Conservation (phyloP, 2,329 filamentous ascomycete genomes). For the Paecilomyces formosus region DNA sequence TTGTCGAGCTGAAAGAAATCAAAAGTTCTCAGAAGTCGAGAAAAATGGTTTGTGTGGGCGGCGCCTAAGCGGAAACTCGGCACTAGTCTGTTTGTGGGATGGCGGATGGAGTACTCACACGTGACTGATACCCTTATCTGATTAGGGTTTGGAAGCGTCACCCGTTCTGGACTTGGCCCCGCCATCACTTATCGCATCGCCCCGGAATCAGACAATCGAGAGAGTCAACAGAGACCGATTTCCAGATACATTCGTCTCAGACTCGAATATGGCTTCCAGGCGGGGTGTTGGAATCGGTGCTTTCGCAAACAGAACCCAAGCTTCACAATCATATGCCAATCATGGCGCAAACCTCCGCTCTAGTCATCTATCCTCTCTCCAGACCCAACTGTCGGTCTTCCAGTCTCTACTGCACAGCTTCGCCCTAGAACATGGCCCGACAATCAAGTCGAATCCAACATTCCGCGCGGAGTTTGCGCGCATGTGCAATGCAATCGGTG, state of each 20-base stretch:
- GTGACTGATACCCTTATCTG: conserved; percentile 13
- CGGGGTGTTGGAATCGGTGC: conserved; percentile 79
- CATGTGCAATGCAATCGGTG: conserved; percentile 96
- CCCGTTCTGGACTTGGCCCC: background rate
- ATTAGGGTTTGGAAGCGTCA: conserved; percentile 12
- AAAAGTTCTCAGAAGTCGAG: conserved; percentile 15
- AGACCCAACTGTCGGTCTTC: conserved; percentile 92
- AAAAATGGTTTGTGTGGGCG: conserved; percentile 30
- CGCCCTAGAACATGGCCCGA: conserved; percentile 85
- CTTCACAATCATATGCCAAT: conserved; percentile 80
- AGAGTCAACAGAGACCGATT: background rate
- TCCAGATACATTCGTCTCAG: background rate
- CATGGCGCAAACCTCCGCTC: conserved; percentile 84
- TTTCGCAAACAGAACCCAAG: conserved; percentile 77
- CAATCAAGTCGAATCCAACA: conserved; percentile 88
- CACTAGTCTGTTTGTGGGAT: conserved; percentile 16
- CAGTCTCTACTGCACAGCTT: conserved; percentile 93
- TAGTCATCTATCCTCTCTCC: conserved; percentile 75
- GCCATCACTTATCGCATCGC: background rate
- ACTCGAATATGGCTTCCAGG: conserved; percentile 35
- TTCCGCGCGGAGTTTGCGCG: conserved; percentile 96
- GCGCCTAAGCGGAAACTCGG: background rate
- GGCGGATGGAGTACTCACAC: background rate
- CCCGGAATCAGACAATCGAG: background rate
- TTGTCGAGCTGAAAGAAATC: conserved; percentile 24